These are phyloP conservation scores for Prunella vulgaris DNA, from an alignment of 257 asterid genomes.

Conservation along the genomic window DNA sequence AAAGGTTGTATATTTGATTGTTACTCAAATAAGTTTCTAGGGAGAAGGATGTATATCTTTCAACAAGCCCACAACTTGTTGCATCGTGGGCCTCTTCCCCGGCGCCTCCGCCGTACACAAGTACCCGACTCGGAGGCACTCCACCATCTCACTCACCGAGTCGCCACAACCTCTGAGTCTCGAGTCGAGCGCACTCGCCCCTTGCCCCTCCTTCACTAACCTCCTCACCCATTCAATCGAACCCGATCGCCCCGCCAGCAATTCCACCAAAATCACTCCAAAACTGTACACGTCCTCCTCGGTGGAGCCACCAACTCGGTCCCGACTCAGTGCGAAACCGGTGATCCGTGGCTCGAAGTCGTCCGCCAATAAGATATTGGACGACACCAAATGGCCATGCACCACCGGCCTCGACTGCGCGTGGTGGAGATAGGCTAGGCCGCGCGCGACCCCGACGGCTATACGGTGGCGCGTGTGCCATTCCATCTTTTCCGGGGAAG, in stretches of 20 bases:
- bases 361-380: conserved; percentile 64
- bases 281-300: conserved; percentile 70
- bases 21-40: conserved; percentile 20
- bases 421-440: conserved; percentile 89
- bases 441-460: conserved; percentile 95
- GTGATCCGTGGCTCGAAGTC: conserved; percentile 77
- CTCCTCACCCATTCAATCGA: conserved; percentile 49
- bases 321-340: conserved; percentile 52
- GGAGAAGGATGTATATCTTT: conserved; percentile 58
- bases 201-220: conserved; percentile 57
- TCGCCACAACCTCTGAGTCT: conserved; percentile 47
- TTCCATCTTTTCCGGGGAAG: conserved; percentile 57
- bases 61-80: conserved; percentile 78
- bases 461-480: conserved; percentile 99
- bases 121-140: conserved; percentile 82
- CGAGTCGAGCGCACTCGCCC: conserved; percentile 55
- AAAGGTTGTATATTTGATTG: neutral
- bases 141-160: conserved; percentile 69
- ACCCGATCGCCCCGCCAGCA: conserved; percentile 54
- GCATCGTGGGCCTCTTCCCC: conserved; percentile 81
- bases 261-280: conserved; percentile 66
- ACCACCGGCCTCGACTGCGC: conserved; percentile 79
- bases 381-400: conserved; percentile 65
- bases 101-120: conserved; percentile 80
- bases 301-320: conserved; percentile 32